phyloP scores from a whole-genome alignment of 2,329 filamentous ascomycete genomes.

The Sporothrix variecibatus region DNA sequence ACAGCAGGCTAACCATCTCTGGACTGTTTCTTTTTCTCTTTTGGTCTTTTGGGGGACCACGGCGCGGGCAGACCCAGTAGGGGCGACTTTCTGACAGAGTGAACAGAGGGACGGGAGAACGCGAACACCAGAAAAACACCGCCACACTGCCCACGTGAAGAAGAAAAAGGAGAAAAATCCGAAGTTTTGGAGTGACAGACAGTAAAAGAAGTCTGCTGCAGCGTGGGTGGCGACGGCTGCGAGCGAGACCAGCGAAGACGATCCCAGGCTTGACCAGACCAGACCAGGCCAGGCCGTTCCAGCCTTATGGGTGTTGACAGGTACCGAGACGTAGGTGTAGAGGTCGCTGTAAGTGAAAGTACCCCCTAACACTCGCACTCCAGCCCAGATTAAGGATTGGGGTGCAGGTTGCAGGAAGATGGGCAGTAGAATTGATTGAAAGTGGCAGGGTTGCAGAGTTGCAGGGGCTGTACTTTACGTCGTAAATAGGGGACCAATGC shows the following conservation, averaged over 20 bases:
- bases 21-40: neutral
- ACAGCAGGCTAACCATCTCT: neutral
- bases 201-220: neutral
- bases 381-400: neutral
- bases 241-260: neutral
- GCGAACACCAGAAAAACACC: neutral
- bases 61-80: neutral
- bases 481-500: neutral
- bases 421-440: neutral
- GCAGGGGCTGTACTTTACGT: neutral
- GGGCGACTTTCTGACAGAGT: neutral
- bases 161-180: neutral
- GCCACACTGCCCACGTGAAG: neutral
- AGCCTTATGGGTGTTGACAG: neutral
- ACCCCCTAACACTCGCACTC: conserved; percentile 1
- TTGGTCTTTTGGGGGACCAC: neutral
- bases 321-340: no score
- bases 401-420: neutral
- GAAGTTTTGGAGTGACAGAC: neutral
- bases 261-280: neutral
- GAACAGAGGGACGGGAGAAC: neutral
- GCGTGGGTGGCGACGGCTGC: neutral
- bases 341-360: no score
- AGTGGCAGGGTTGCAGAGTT: neutral
- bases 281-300: conserved; percentile 2